Evolutionary conservation across 306 rosid species (phyloP), one percentile per base, ranked within the genome.

Genomic region (Cajanus cajan): DNA sequence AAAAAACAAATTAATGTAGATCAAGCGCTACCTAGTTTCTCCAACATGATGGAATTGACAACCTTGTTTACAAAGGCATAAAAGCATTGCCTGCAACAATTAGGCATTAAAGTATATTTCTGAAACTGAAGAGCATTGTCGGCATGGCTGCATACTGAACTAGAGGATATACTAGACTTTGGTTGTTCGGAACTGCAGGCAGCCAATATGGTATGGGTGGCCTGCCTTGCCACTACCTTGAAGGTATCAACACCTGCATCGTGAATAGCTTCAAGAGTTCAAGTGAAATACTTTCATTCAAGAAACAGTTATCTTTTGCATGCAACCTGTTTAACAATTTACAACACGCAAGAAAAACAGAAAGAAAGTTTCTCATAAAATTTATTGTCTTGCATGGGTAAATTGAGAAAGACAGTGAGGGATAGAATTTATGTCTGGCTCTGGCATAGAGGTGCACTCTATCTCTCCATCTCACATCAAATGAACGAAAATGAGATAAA

Each of bases 151-250:
- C 98, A 91, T 10, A 75, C 73, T 22, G 86, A 68, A 71, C 57
- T 82, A 12, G 89, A 68, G 74, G 19, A 8, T 40, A 63, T 15
- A 6, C 62, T 61, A 33, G 77, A 58, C 73, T 66, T 82, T 16
- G 68, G 82, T 31, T 83, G 90, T 74, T 86, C 86, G 7, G 87
- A 80, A 77, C 64, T 86, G 82, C 96, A 87, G 7, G 88, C 87
- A 77, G 89, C 97, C 85, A 89, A 77, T 65, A 91, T 86, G 28
- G 91, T 79, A 80, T 91, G 97, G 0, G 96, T 91, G 28, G 96
- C 88, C 57, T 77, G 68, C 88, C 94, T 87, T 3, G 97, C 90
- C 6, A 90, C 76, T 81, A 74, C 71, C 87, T 92, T 90, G 84
- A 87, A 94, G 31, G 82, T 55, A 6, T 83, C 86, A 2, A 70